Evolutionary conservation across 2,329 filamentous ascomycete genomes (phyloP), one percentile per base, ranked within the genome.

Genomic region (Dactylonectria macrodidyma): DNA sequence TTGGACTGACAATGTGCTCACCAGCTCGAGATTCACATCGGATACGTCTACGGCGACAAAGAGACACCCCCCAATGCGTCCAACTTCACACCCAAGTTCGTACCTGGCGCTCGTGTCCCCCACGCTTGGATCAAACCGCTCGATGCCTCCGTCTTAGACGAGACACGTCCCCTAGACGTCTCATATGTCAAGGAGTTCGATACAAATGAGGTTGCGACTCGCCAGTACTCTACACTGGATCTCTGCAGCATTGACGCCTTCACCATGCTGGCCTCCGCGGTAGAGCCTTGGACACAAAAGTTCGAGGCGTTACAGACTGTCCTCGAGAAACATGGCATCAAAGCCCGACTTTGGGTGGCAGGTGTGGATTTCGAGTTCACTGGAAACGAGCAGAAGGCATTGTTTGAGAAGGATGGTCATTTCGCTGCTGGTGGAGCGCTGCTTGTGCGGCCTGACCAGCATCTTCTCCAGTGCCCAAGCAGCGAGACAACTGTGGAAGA

Each of bases 21-120:
- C 6, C 4, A 66, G 63, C 78, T 83, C 7, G 81, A 79, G 41
- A 75, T 85, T 7, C 83, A 85, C 56, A 83, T 85, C 59, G 82
- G 83, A 2, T 84, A 84, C 59, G 77, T 84, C 0, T 84, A 85
- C 66, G 81, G 81, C 3, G 71, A 74, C 14, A 72, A 63, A 2
- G 56, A 73, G 6, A 73, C 78, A 3, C 82, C 81, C 0, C 47
- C 73, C 0, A 77, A 81, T 67, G 82, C 81, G 1, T 84, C 82
- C 0, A 48, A 75, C 1, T 85, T 79, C 62, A 72, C 68, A 2
- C 77, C 81, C 2, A 78, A 78, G n/a, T 84, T 81, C 64, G 65
- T 76, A 0, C 59, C 75, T 1, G 82, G 83, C 0, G 83, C 81
- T 7, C 74, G 82, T 38, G 62, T 84, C 5, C 82, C 82, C 4